Base-by-base conservation (phyloP, 345 rosid species). In the Hirschfeldia incana region DNA sequence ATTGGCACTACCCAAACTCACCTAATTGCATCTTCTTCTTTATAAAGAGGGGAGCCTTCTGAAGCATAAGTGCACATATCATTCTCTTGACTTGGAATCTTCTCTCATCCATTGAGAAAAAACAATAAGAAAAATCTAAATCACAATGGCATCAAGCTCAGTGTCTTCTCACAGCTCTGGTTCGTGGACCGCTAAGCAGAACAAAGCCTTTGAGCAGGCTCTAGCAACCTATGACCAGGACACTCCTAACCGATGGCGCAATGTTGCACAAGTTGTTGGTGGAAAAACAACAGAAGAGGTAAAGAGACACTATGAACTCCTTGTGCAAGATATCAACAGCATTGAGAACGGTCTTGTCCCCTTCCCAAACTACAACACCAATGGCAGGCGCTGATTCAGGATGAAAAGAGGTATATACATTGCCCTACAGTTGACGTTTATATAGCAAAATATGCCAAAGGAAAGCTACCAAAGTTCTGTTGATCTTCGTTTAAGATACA, bases 161-260 rank as follows among this genome's bases (percentile, higher is more conserved):
- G 89, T 92, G 87, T 92, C 98, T 8, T 80, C 92, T 33, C 86
- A 86, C 3, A 89, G 89, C 6, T 88, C 91, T 5, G 81, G 81
- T 27, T 87, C 89, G 3, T 95, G 99, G 98, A 90, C 94, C 6
- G 86, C 83, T 0, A 83, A 91, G 89, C 90, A 95, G 82, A 90
- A 95, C 97, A 93, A 95, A 81, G 96, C 90, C 70, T 95, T 95
- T 32, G 99, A 95, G 84, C 87, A 76, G 83, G 99, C 98, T 1
- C 86, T 95, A 84, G 99, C 98, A 7, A 88, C 86, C 69, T 93
- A 85, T 27, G 99, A 95, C 85, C 86, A 83, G 84, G 99, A 95
- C 79, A 93, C 99, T 4, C 99, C 98, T 1, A 96, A 93, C 86
- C 95, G 99, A 51, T 95, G 99, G 99, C 53, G 80, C 77, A 93